These are phyloP conservation scores for Colletotrichum neosansevieriae DNA, from an alignment of 2,329 filamentous ascomycete species.

Conservation along the genomic window DNA sequence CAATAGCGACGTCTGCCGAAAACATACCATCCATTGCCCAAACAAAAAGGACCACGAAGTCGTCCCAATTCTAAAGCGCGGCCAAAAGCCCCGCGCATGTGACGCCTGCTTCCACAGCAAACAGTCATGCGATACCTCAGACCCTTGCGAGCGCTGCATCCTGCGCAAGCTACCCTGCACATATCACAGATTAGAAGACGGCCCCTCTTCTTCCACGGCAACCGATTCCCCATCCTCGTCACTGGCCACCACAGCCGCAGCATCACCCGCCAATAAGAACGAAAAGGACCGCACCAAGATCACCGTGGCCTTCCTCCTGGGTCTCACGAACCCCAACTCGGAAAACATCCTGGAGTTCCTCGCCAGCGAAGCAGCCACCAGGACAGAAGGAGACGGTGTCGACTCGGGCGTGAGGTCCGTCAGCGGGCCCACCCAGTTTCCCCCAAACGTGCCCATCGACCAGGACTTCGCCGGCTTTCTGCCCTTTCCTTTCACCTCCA, in stretches of 20 bases:
- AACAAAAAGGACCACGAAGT: constrained; percentile 33
- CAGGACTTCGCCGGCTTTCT: constrained; percentile 31
- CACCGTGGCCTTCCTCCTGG: constrained; percentile 45
- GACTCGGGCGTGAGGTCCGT: constrained; percentile 14
- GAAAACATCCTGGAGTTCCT: constrained; percentile 44
- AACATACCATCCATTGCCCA: constrained; percentile 44
- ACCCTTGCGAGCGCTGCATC: constrained; percentile 45
- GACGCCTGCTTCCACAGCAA: constrained; percentile 48
- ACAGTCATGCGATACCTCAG: constrained; percentile 45
- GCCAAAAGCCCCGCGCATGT: constrained; percentile 46
- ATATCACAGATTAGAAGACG: constrained; percentile 36
- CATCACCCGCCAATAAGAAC: not conserved
- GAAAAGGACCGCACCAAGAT: constrained; percentile 41
- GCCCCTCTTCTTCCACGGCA: not conserved
- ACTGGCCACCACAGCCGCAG: not conserved
- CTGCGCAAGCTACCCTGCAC: constrained; percentile 42
- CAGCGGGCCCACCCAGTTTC: not conserved
- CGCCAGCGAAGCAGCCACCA: constrained; percentile 31
- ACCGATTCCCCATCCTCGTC: constrained; percentile 2
- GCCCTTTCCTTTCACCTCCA: not conserved
- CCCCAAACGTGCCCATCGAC: constrained; percentile 8
- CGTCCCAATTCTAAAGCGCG: constrained; percentile 43
- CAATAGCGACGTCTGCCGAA: constrained; percentile 45
- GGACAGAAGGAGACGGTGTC: constrained; percentile 31
- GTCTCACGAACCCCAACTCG: constrained; percentile 44